phyloP scores from a whole-genome alignment of 352 stramenopile genomes.

The Thraustochytrium sp. region DNA sequence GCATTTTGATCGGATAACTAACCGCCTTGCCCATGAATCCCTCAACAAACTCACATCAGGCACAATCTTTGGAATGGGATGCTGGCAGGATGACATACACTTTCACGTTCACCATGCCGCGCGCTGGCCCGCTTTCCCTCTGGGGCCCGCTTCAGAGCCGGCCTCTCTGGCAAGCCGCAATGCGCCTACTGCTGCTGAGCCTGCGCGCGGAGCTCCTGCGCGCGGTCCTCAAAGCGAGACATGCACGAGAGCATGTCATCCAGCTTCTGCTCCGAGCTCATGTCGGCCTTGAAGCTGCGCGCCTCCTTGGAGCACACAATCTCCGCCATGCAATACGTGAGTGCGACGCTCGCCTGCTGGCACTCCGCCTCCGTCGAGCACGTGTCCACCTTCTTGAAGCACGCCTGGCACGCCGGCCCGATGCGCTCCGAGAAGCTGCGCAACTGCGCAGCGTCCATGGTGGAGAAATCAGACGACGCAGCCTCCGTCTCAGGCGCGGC shows the following conservation, averaged over 20 bases:
- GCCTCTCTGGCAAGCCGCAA: no score
- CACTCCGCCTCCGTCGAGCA: slow-evolving; percentile 70
- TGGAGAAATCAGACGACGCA: slow-evolving; percentile 52
- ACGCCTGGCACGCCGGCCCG: slow-evolving; percentile 70
- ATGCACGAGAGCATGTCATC: slow-evolving; percentile 34
- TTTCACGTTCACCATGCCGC: no score
- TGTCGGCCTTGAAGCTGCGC: slow-evolving; percentile 61
- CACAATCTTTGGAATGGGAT: no score
- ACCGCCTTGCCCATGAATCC: no score
- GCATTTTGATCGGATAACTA: no score
- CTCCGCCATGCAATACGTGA: slow-evolving; percentile 77
- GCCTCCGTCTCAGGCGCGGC: slow-evolving; percentile 56
- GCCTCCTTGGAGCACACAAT: slow-evolving; percentile 71
- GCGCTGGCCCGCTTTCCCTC: no score
- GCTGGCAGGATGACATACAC: no score
- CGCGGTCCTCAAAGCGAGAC: neutral
- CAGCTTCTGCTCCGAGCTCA: slow-evolving; percentile 59
- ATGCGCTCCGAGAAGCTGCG: slow-evolving; percentile 48
- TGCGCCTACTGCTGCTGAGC: no score
- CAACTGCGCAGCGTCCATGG: slow-evolving; percentile 19
- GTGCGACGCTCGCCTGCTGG: slow-evolving; percentile 69
- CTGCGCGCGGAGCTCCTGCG: neutral
- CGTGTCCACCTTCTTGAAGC: slow-evolving; percentile 67
- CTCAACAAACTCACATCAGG: no score
- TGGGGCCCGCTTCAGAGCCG: no score